Percentiles rank a stretch among this genome's conserved stretches.
phyloP scores from a whole-genome alignment of 1,139 yeast species.

The Saccharomycopsis hybrid region DNA sequence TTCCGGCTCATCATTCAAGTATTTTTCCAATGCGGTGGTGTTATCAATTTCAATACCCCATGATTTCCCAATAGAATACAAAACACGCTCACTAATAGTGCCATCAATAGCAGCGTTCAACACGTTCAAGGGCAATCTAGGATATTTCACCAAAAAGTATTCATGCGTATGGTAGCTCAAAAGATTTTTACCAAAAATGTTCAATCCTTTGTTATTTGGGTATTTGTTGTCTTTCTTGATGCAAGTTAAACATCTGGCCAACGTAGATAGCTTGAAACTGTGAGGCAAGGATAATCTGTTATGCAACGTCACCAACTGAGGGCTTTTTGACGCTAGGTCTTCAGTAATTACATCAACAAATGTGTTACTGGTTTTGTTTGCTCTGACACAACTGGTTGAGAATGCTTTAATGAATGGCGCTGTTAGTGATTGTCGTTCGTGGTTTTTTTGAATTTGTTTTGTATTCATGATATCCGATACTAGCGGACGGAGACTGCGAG shows the following conservation, averaged over 20 bases:
- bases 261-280: conserved; percentile 52
- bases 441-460: too few relatives aligned
- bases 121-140: conserved; percentile 80
- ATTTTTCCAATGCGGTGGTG: conserved; percentile 57
- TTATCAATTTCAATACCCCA: conserved; percentile 90
- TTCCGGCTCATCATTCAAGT: conserved; percentile 62
- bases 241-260: conserved; percentile 76
- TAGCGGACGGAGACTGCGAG: too few relatives aligned
- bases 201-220: conserved; percentile 74
- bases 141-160: conserved; percentile 66
- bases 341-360: conserved; percentile 31
- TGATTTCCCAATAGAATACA: conserved; percentile 52
- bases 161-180: conserved; percentile 73
- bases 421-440: too few relatives aligned
- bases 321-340: conserved; percentile 47
- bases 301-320: conserved; percentile 74
- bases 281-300: conserved; percentile 61
- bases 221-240: conserved; percentile 35
- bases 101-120: conserved; percentile 70
- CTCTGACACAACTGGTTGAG: conserved; percentile 1
- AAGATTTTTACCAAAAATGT: conserved; percentile 72
- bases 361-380: conserved; percentile 1
- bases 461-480: too few relatives aligned
- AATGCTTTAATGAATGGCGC: conserved; percentile 4
- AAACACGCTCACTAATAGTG: conserved; percentile 58